phyloP scores from a whole-genome alignment of 2,329 filamentous ascomycete genomes.

The Alternaria gaisen region DNA sequence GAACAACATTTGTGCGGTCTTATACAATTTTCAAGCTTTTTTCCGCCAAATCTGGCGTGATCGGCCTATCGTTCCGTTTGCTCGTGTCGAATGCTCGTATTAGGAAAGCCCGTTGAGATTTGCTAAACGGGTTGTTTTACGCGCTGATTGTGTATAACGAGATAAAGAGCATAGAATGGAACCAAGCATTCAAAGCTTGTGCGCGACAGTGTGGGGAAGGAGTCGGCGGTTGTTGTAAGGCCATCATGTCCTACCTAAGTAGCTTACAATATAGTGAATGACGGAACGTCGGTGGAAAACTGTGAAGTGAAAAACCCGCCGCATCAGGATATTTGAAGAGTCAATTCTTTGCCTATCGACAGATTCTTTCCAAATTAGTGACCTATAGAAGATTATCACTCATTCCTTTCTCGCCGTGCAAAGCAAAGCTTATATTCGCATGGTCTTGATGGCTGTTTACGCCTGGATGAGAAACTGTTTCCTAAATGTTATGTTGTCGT shows the following conservation, averaged over 20 bases:
- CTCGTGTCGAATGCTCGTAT: background rate
- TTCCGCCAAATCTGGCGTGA: background rate
- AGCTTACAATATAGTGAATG: background rate
- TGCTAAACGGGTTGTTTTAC: background rate
- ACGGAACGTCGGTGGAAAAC: background rate
- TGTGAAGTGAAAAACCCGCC: background rate
- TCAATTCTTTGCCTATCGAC: background rate
- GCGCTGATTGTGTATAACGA: background rate
- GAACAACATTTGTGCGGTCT: background rate
- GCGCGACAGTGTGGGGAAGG: background rate
- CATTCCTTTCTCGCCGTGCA: background rate
- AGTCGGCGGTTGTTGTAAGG: background rate
- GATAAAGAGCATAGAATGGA: background rate
- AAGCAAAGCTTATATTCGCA: background rate
- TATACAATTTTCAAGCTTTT: background rate
- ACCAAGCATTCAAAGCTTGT: background rate
- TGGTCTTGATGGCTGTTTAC: background rate
- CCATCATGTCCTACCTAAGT: background rate
- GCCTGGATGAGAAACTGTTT: background rate
- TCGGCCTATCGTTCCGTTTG: background rate
- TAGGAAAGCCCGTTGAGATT: background rate
- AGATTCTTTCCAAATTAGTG: background rate
- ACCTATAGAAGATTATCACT: background rate
- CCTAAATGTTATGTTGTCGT: background rate
- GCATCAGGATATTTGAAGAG: background rate